A percentile compares a stretch with the other conserved stretches of the same genome.
phyloP scores from a whole-genome alignment of 1,139 yeast species.

The Kodamaea sp. region DNA sequence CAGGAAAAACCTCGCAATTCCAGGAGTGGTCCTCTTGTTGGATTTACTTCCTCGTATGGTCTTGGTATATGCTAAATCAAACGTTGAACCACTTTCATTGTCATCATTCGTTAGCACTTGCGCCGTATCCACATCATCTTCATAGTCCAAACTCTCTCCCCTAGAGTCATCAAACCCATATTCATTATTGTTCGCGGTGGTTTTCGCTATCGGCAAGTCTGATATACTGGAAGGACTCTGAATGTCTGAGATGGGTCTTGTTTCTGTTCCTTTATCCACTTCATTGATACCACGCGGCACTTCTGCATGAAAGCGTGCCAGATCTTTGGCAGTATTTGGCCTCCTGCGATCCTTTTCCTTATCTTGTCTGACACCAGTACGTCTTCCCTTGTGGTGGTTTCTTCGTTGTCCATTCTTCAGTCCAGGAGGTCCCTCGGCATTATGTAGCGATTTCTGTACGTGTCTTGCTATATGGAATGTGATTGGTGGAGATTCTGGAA shows the following conservation, averaged over 20 bases:
- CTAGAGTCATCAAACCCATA: constrained; percentile 4
- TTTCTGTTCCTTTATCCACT: neutral
- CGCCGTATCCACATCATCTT: constrained; percentile 3
- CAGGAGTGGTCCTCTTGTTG: constrained; percentile 7
- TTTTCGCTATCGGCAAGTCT: too few species aligned
- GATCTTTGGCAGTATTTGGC: too few species aligned
- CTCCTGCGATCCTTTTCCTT: neutral
- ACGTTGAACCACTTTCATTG: neutral
- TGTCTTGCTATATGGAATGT: constrained; percentile 30
- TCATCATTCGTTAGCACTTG: neutral
- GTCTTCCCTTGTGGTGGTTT: neutral
- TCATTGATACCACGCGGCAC: too few species aligned
- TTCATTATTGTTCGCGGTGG: neutral
- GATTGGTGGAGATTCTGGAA: constrained; percentile 39
- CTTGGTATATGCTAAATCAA: constrained; percentile 10
- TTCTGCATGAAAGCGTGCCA: too few species aligned
- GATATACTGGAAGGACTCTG: too few species aligned
- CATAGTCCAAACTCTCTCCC: constrained; percentile 4
- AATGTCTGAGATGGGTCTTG: neutral
- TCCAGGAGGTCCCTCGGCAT: constrained; percentile 1
- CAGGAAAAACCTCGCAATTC: constrained; percentile 24
- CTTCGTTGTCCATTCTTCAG: neutral
- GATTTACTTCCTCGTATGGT: constrained; percentile 16
- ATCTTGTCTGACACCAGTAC: neutral
- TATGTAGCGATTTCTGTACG: constrained; percentile 13